These are phyloP conservation scores for Cutaneotrichosporon curvatum DNA, from an alignment of 1,284 basidiomycete genomes.

Conservation along the genomic window DNA sequence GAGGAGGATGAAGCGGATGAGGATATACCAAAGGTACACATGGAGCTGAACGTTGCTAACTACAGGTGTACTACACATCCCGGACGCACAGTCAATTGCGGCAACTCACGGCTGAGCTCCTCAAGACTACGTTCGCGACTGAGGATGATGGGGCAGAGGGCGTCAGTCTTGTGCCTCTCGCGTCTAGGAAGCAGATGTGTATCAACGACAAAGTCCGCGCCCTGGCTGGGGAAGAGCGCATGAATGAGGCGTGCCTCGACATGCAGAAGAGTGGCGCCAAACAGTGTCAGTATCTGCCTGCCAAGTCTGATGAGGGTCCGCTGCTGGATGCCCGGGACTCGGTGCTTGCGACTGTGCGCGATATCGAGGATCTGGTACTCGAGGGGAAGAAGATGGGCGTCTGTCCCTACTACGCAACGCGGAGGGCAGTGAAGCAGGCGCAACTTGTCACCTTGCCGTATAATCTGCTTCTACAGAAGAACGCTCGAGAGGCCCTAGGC, in stretches of 20 bases:
- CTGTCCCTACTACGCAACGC: conserved; percentile 90
- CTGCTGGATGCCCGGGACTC: conserved; percentile 85
- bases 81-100: conserved; percentile 91
- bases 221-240: conserved; percentile 55
- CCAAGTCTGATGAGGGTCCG: conserved; percentile 59
- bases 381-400: conserved; percentile 61
- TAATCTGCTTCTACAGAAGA: conserved; percentile 79
- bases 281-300: conserved; percentile 73
- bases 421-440: conserved; percentile 78
- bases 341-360: conserved; percentile 76
- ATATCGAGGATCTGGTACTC: conserved; percentile 84
- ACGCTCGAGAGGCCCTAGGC: conserved; percentile 76
- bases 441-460: conserved; percentile 90
- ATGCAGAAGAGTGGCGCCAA: conserved; percentile 61
- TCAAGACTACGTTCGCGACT: conserved; percentile 50
- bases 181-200: conserved; percentile 87
- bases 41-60: neutral
- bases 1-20: conserved; percentile 38
- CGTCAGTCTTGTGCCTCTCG: conserved; percentile 65
- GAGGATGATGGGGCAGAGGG: conserved; percentile 8
- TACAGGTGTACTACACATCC: conserved; percentile 78
- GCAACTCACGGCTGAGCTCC: conserved; percentile 81
- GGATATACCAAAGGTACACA: conserved; percentile 43
- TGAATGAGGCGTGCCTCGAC: conserved; percentile 89
- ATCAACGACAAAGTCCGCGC: conserved; percentile 65